Evolutionary conservation across 805 yeast species (phyloP), one percentile per base, ranked within the genome.

Genomic region (Candida railenensis): DNA sequence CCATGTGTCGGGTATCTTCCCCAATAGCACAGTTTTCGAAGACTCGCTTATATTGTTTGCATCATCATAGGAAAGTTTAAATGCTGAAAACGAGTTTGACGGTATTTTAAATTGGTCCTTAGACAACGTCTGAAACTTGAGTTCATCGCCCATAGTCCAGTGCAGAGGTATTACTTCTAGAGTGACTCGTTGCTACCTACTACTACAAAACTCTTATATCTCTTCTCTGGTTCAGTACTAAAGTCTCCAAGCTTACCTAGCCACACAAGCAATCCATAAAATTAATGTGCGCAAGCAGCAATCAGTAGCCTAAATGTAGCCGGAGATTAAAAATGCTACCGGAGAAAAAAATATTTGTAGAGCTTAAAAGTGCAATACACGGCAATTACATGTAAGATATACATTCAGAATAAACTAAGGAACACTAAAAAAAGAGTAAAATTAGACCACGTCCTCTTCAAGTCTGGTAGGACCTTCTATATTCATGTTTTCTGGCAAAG

Each of bases 401-500:
- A 25, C 30, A 25, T 25, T n/a, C n/a, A n/a, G n/a, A n/a, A n/a
- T 25, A 25, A 25, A 11, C 30, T 7, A 7, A 25, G 11, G 14
- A 15, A 34, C 12, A 34, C 11, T 15, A 15, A 34, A 34, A 18
- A 5, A 34, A 34, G 12, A 37, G 14, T 34, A n/a, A n/a, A 11
- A 19, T 51, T 53, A 65, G 48, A 67, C 59, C 42, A 68, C 61
- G 47, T 71, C 76, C 40, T 72, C 77, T 30, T 71, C 77, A 37
- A 63, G 62, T 1, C 71, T 73, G 38, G 70, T 61, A 33, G 67
- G 55, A 1, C 75, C 73, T 51, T 72, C 77, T 5, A 73, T 66
- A 51, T 63, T 86, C 87, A 89, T 88, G 66, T 85, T 88, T 47
- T 80, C 86, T 16, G 96, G 97, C 22, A 90, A 85, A 44, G 87